Evolutionary conservation across 2,329 filamentous ascomycete genomes (phyloP).

Genomic region (Trichophaea hybrida): DNA sequence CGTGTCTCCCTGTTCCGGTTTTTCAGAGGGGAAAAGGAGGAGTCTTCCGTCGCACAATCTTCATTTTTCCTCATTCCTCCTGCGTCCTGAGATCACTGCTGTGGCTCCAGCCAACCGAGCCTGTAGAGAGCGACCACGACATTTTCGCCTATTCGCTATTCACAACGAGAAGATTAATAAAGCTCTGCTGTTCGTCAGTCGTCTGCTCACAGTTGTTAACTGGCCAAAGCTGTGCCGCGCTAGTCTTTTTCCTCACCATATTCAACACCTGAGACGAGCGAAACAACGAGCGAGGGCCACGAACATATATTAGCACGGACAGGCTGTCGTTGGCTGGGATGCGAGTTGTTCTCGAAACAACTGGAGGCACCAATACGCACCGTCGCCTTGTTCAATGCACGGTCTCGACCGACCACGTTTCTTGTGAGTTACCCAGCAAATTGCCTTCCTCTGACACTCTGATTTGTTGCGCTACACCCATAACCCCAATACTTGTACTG

Average conservation of each 20-base stretch:
- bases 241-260: background rate
- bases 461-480: background rate
- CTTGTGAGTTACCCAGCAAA: background rate
- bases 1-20: constrained; percentile 1
- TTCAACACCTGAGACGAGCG: background rate
- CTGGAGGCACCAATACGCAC: background rate
- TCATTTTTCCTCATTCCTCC: background rate
- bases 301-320: background rate
- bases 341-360: background rate
- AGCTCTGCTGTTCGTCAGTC: background rate
- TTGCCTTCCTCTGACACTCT: background rate
- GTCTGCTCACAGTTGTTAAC: background rate
- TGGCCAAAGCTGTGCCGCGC: background rate
- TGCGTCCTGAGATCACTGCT: background rate
- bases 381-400: background rate
- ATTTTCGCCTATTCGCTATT: background rate
- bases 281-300: background rate
- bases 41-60: background rate
- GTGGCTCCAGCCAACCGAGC: background rate
- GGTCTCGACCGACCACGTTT: background rate
- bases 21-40: background rate
- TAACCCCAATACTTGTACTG: background rate
- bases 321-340: background rate
- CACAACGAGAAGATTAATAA: background rate
- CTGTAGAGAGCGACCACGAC: constrained; percentile 1